A percentile compares a stretch with the other conserved stretches of the same genome.
Conservation (phyloP, 371 early-diverging fungal species). For the Sporodiniella umbellata region DNA sequence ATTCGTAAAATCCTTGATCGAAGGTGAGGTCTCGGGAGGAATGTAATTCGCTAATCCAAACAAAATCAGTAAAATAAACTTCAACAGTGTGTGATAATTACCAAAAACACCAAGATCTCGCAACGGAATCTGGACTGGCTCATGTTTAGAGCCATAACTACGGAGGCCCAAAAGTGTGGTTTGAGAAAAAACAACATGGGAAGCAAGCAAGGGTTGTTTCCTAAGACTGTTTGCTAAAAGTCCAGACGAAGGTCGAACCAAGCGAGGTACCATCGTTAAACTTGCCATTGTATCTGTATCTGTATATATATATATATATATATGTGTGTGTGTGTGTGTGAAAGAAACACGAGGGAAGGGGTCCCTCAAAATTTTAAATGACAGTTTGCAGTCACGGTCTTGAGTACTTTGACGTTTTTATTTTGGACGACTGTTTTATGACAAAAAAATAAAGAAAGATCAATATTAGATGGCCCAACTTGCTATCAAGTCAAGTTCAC, state of each 20-base stretch:
- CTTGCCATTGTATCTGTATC: neutral
- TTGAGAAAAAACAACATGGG: conserved; percentile 8
- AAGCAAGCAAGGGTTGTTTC: conserved; percentile 9
- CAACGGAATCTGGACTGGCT: conserved; percentile 32
- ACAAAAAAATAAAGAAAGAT: neutral
- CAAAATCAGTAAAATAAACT: too few species aligned
- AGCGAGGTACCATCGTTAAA: neutral
- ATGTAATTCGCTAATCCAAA: conserved; percentile 42
- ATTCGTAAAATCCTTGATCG: conserved; percentile 41
- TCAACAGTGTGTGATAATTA: too few species aligned
- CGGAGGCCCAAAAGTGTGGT: conserved; percentile 17
- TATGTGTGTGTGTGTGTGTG: neutral
- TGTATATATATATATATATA: too few species aligned
- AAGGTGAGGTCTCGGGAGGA: conserved; percentile 44
- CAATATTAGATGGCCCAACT: conserved; percentile 57
- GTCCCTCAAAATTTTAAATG: conserved; percentile 2
- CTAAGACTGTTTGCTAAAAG: conserved; percentile 5
- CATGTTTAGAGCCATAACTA: conserved; percentile 17
- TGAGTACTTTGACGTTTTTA: too few species aligned
- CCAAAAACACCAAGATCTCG: conserved; percentile 54
- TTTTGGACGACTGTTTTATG: too few species aligned
- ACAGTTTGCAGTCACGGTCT: conserved; percentile 1
- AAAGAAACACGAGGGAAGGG: neutral
- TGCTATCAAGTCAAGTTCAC: conserved; percentile 49
- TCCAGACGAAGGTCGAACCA: conserved; percentile 10